Conservation (phyloP, 2,329 filamentous ascomycete genomes). For the Hypoxylon sp. region DNA sequence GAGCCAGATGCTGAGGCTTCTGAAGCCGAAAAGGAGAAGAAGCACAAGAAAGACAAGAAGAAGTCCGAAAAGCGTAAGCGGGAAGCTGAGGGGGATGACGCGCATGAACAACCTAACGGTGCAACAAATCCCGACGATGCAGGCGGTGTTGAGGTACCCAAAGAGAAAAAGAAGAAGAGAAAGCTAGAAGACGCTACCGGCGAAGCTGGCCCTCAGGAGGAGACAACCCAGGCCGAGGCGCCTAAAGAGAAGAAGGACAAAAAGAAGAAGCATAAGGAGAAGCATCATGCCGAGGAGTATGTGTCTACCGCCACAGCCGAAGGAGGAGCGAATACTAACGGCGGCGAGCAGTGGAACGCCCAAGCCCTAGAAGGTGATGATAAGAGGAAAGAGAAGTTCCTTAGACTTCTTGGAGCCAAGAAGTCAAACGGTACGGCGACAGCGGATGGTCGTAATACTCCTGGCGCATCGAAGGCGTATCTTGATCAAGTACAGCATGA, state of each 20-base stretch:
- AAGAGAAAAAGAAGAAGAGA: conserved; percentile 53
- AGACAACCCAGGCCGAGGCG: conserved; percentile 44
- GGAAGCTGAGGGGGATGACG: conserved; percentile 44
- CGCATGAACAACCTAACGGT: conserved; percentile 32
- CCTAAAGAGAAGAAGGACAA: conserved; percentile 48
- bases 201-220: conserved; percentile 35
- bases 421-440: conserved; percentile 52
- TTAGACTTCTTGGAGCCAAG: conserved; percentile 70
- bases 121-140: conserved; percentile 33
- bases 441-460: conserved; percentile 23
- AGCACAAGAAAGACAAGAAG: conserved; percentile 55
- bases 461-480: conserved; percentile 46
- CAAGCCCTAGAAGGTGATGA: conserved; percentile 65
- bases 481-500: conserved; percentile 60
- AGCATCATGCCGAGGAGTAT: conserved; percentile 45
- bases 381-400: conserved; percentile 69
- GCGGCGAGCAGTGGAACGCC: conserved; percentile 67
- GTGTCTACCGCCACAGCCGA: conserved; percentile 46
- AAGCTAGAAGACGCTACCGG: conserved; percentile 43
- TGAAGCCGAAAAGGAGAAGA: conserved; percentile 50
- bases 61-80: conserved; percentile 56
- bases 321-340: conserved; percentile 45
- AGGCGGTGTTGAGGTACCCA: conserved; percentile 38
- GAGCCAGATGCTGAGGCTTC: background rate
- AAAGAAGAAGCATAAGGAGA: conserved; percentile 49